phyloP scores from a whole-genome alignment of 106 monocot genomes.

The Allium sativum region DNA sequence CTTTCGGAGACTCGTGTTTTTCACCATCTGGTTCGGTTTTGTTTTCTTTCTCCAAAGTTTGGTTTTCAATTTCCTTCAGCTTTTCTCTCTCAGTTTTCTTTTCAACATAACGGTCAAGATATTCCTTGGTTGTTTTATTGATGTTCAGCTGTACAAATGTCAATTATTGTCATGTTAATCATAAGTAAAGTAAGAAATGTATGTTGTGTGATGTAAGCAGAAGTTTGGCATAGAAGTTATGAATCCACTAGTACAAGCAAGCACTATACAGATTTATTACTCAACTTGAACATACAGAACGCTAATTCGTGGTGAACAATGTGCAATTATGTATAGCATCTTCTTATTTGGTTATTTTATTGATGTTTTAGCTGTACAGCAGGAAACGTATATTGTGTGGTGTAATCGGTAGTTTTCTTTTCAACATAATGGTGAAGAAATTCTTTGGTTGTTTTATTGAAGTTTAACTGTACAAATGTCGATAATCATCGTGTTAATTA shows the following conservation, averaged over 20 bases:
- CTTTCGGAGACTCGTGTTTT: conserved; percentile 34
- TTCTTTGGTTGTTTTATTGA: conserved; percentile 82
- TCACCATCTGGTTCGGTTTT: conserved; percentile 18
- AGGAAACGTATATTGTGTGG: no score
- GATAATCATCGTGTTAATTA: conserved; percentile 16
- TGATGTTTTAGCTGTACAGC: no score
- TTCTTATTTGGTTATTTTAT: no score
- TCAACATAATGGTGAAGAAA: conserved; percentile 87
- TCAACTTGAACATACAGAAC: no score
- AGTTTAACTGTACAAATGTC: conserved; percentile 53
- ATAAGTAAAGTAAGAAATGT: not conserved
- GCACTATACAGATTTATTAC: no score
- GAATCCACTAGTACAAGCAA: no score
- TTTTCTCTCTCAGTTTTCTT: conserved; percentile 89
- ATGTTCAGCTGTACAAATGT: conserved; percentile 59
- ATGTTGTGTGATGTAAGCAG: no score
- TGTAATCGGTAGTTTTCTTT: conserved; percentile 82
- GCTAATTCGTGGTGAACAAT: no score
- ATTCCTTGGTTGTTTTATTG: conserved; percentile 83
- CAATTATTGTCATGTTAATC: conserved; percentile 20
- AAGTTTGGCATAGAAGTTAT: no score
- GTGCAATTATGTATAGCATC: no score
- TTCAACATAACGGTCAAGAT: conserved; percentile 84
- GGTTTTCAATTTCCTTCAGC: conserved; percentile 51
- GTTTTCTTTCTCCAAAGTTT: conserved; percentile 23